Conservation (phyloP, 768 basidiomycete species). For the Hericium erinaceus region DNA sequence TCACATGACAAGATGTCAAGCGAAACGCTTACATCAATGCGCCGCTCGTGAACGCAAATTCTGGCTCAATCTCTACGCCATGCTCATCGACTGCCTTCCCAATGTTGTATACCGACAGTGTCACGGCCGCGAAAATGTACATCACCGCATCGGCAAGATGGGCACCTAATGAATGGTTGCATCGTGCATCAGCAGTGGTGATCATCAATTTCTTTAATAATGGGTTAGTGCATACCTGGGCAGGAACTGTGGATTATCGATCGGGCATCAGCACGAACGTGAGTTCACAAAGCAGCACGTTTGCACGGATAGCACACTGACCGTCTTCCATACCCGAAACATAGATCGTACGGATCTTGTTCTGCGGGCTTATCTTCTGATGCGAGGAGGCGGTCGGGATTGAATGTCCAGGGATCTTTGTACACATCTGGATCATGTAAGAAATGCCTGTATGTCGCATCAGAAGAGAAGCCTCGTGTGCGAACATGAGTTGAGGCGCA, state of each 20-base stretch:
- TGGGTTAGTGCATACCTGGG: not conserved
- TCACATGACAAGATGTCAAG: no score
- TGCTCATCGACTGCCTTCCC: conserved; percentile 2
- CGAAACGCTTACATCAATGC: not conserved
- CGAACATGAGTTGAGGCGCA: not conserved
- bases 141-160: not conserved
- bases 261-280: not conserved
- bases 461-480: not conserved
- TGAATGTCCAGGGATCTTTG: conserved; percentile 18
- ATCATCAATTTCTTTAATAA: not conserved
- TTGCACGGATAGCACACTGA: not conserved
- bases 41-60: not conserved
- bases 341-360: not conserved
- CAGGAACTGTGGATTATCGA: not conserved
- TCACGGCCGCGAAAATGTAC: not conserved
- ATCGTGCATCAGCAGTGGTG: no score
- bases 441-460: conserved; percentile 15
- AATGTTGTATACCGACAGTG: not conserved
- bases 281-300: not conserved
- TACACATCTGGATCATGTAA: conserved; percentile 25
- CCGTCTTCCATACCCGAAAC: not conserved
- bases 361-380: not conserved
- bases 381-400: not conserved
- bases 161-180: not conserved
- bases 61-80: not conserved